Conservation (phyloP, 768 basidiomycete genomes). For the Amanita jacksonii region DNA sequence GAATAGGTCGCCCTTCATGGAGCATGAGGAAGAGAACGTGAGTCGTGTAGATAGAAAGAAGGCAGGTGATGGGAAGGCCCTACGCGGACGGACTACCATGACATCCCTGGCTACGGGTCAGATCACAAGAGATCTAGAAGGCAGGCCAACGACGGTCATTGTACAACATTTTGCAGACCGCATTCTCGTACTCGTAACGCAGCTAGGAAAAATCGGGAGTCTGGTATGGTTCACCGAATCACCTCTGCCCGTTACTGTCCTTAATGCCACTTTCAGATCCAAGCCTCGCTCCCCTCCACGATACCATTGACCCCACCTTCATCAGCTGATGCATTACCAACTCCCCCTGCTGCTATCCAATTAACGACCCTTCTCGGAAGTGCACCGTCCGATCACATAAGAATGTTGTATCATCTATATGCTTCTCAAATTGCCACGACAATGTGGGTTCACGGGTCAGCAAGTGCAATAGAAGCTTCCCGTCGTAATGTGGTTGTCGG, state of each 20-base stretch:
- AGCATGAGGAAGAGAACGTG: neutral
- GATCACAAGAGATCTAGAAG: conserved; percentile 41
- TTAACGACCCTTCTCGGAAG: conserved; percentile 73
- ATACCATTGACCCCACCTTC: conserved; percentile 36
- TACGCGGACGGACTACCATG: too few species aligned
- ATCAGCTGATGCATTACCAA: conserved; percentile 33
- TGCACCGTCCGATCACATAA: conserved; percentile 57
- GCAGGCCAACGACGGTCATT: conserved; percentile 59
- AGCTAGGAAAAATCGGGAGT: conserved; percentile 84
- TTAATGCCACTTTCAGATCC: conserved; percentile 45
- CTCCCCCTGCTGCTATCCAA: conserved; percentile 62
- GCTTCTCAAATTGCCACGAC: conserved; percentile 82
- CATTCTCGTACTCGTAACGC: conserved; percentile 78
- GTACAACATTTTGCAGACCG: conserved; percentile 77
- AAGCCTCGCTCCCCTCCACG: conserved; percentile 66
- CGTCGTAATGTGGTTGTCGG: conserved; percentile 66
- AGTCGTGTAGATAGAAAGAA: neutral
- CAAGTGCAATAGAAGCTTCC: conserved; percentile 28
- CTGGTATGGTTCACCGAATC: conserved; percentile 40
- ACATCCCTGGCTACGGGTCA: conserved; percentile 21
- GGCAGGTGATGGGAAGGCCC: neutral
- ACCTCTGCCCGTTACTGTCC: neutral
- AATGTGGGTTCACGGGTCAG: conserved; percentile 53
- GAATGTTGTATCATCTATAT: conserved; percentile 71
- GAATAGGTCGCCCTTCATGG: conserved; percentile 4